Percentiles rank a stretch among this genome's conserved stretches.
Conservation (phyloP, 208 protist genomes). For the Vickermania ingenoplastis region DNA sequence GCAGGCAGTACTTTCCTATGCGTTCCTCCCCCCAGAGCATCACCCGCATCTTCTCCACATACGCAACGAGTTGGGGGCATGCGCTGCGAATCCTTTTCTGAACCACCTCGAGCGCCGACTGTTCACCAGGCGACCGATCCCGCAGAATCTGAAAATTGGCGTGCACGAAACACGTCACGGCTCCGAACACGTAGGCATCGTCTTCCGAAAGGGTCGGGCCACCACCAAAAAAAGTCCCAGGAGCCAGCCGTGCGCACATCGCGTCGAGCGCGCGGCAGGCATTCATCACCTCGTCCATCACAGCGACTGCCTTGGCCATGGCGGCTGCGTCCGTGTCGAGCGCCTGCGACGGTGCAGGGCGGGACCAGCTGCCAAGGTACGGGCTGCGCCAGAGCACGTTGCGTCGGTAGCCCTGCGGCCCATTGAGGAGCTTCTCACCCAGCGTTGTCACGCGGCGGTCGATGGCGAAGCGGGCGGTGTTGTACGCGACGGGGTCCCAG, state of each 20-base stretch:
- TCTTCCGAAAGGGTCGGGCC: slow-evolving; percentile 35
- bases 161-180: slow-evolving; percentile 62
- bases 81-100: slow-evolving; percentile 33
- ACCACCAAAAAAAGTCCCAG: slow-evolving; percentile 44
- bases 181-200: slow-evolving; percentile 70
- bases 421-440: slow-evolving; percentile 35
- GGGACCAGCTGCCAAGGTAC: slow-evolving; percentile 16
- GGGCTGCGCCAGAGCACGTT: slow-evolving; percentile 33
- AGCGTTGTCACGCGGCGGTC: slow-evolving; percentile 49
- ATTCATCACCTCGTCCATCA: slow-evolving; percentile 32
- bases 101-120: neutral
- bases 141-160: slow-evolving; percentile 33
- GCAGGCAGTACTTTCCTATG: slow-evolving; percentile 46
- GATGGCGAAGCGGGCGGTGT: slow-evolving; percentile 33
- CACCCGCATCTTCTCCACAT: slow-evolving; percentile 63
- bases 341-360: slow-evolving; percentile 7
- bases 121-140: slow-evolving; percentile 1
- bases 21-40: slow-evolving; percentile 72
- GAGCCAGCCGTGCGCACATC: slow-evolving; percentile 18
- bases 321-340: slow-evolving; percentile 1
- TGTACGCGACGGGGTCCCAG: slow-evolving; percentile 28
- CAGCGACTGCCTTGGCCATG: slow-evolving; percentile 29
- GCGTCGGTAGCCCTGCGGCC: slow-evolving; percentile 25
- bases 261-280: slow-evolving; percentile 42
- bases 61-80: slow-evolving; percentile 50